Base-by-base conservation (phyloP, 2,329 filamentous ascomycete genomes). In the Pseudocercospora cruenta region DNA sequence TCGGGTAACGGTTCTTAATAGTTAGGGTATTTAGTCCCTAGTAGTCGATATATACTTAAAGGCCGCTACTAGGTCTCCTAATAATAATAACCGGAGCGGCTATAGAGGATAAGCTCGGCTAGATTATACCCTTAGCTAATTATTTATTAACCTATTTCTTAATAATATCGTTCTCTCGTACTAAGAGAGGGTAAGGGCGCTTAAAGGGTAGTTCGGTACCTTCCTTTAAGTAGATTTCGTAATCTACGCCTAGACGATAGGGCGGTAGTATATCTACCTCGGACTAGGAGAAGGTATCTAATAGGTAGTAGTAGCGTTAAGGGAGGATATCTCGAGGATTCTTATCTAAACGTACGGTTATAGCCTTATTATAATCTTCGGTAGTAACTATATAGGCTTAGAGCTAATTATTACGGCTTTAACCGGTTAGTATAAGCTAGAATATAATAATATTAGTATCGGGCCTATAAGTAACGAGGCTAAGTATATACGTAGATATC, bases 11-110 rank as follows among this genome's bases (percentile, higher is more conserved):
- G 8, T 22, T 61, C 55, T 78, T 78, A 24, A 73, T 66, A 9
- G 49, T 77, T 21, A 76, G 65, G 0, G 54, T 62, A 57, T 78
- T 78, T 9, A 78, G 58, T 19, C 39, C 28, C 49, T 53, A 14
- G 53, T 76, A 78, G 57, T 78, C 55, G 16, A 78, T 54, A 67
- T 65, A 76, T 19, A 77, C 58, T 14, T 63, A 53, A 45, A 77
- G 62, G 3, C 62, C 36, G n/a, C 62, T 33, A 31, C 45, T 33
- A 28, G 43, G 57, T 51, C 62, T 64, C 21, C 39, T 43, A 28
- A 67, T 24, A 12, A 67, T 64, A 31, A 67, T 19, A 21, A 67
- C 36, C 43, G 36, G 62, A 24, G 53, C 16, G 5, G 51, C 51
- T 19, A 28, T 24, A 19, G 26, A 28, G 2, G 33, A 64, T 2